phyloP scores from a whole-genome alignment of 441 rosid genomes.

The Populus tomentosa region DNA sequence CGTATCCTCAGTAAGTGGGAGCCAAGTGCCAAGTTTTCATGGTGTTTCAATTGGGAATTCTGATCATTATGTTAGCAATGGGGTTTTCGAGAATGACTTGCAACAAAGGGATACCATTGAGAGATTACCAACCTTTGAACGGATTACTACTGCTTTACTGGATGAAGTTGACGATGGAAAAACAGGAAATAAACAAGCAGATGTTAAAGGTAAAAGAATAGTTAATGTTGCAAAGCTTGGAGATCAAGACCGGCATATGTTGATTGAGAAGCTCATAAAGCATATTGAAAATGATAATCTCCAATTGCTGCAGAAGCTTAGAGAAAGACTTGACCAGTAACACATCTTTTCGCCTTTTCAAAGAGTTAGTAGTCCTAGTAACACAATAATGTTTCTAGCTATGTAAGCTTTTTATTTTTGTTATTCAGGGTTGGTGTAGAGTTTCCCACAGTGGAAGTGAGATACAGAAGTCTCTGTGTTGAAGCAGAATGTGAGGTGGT shows the following conservation, averaged over 20 bases:
- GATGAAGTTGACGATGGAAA: slow-evolving; percentile 13
- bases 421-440: slow-evolving; percentile 36
- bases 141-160: slow-evolving; percentile 34
- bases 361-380: neutral
- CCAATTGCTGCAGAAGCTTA: slow-evolving; percentile 40
- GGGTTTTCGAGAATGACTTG: slow-evolving; percentile 1
- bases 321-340: slow-evolving; percentile 58
- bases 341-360: neutral
- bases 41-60: slow-evolving; percentile 12
- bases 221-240: slow-evolving; percentile 50
- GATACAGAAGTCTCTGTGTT: slow-evolving; percentile 31
- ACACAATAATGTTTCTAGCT: neutral
- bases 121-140: slow-evolving; percentile 35
- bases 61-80: slow-evolving; percentile 9
- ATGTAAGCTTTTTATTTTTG: neutral
- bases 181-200: slow-evolving; percentile 11
- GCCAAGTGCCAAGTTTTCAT: slow-evolving; percentile 34
- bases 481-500: slow-evolving; percentile 43
- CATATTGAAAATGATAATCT: slow-evolving; percentile 54
- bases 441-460: slow-evolving; percentile 43
- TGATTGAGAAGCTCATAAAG: slow-evolving; percentile 57
- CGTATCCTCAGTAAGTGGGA: too few relatives aligned
- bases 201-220: slow-evolving; percentile 28
- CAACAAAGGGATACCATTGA: slow-evolving; percentile 34
- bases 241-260: slow-evolving; percentile 42